Percentiles rank a stretch among this genome's conserved stretches.
phyloP scores from a whole-genome alignment of 2,329 filamentous ascomycete genomes.

The Eutypella sp. region DNA sequence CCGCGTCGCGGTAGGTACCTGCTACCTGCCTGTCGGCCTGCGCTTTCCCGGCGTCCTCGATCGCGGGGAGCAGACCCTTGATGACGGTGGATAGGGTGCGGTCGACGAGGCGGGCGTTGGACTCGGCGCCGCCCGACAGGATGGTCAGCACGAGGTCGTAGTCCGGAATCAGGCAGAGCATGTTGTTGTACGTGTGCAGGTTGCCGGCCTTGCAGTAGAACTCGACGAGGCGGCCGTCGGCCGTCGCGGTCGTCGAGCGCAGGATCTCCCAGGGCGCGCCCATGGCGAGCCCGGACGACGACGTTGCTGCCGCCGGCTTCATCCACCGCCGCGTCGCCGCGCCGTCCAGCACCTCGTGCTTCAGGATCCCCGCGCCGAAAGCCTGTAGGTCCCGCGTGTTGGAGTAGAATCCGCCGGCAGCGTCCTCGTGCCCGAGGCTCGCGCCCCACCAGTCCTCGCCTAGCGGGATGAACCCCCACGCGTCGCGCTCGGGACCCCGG shows the following conservation, averaged over 20 bases:
- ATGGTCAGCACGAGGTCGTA: conserved; percentile 27
- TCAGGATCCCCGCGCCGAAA: conserved; percentile 22
- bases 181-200: conserved; percentile 26
- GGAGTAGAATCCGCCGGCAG: conserved; percentile 24
- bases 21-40: conserved; percentile 27
- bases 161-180: conserved; percentile 27
- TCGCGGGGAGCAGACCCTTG: conserved; percentile 31
- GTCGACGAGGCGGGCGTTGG: conserved; percentile 16
- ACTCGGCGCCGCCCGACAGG: conserved; percentile 19
- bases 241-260: conserved; percentile 25
- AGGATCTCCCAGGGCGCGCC: conserved; percentile 32
- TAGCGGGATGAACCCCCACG: conserved; percentile 21
- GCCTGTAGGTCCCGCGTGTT: conserved; percentile 22
- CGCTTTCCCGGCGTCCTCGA: conserved; percentile 37
- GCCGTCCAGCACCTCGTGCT: conserved; percentile 16
- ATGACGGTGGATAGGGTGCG: conserved; percentile 23
- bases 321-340: conserved; percentile 23
- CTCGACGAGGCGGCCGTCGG: conserved; percentile 24
- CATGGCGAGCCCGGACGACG: conserved; percentile 22
- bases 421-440: conserved; percentile 21
- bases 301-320: conserved; percentile 24
- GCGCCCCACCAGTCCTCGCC: conserved; percentile 20
- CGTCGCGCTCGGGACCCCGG: conserved; percentile 11
- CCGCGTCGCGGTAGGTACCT: conserved; percentile 33
- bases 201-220: conserved; percentile 31